Evolutionary conservation across 192 early-diverging fungal genomes (phyloP).

Genomic region (Backusella australiensis): DNA sequence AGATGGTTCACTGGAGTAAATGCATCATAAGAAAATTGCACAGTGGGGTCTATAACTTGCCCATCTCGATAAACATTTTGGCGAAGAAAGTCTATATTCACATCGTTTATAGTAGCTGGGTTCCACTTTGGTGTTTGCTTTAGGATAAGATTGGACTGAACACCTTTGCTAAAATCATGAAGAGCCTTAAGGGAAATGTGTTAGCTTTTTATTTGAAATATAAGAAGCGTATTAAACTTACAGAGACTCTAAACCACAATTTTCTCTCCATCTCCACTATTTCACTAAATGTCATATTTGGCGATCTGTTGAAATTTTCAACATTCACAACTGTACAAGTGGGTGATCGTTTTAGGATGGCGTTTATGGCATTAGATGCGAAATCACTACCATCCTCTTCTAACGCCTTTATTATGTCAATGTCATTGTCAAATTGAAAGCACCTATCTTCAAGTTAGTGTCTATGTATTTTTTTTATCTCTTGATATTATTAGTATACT

Average conservation of each 20-base stretch:
- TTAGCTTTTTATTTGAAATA: too few relatives aligned
- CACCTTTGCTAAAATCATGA: slow-evolving; percentile 89
- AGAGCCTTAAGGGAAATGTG: slow-evolving; percentile 28
- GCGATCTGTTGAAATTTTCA: slow-evolving; percentile 72
- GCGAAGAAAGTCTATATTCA: slow-evolving; percentile 35
- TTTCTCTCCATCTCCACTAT: slow-evolving; percentile 85
- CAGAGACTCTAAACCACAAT: slow-evolving; percentile 69
- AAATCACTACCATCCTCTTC: slow-evolving; percentile 69
- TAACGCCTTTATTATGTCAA: slow-evolving; percentile 83
- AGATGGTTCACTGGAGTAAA: slow-evolving; percentile 55
- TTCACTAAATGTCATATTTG: slow-evolving; percentile 62
- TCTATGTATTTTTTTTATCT: neutral
- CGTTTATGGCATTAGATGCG: slow-evolving; percentile 62
- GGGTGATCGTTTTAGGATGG: slow-evolving; percentile 71
- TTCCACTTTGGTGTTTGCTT: slow-evolving; percentile 75
- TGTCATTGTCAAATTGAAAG: slow-evolving; percentile 79
- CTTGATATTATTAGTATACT: neutral
- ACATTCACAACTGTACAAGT: slow-evolving; percentile 86
- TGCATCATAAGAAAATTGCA: slow-evolving; percentile 35
- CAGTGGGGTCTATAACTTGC: slow-evolving; percentile 2
- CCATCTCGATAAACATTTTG: slow-evolving; percentile 46
- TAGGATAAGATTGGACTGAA: slow-evolving; percentile 72
- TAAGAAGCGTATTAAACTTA: slow-evolving; percentile 1
- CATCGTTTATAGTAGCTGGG: slow-evolving; percentile 54
- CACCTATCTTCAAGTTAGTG: slow-evolving; percentile 45